Base-by-base conservation (phyloP, 371 early-diverging fungal species). In the Mucor mucedo region DNA sequence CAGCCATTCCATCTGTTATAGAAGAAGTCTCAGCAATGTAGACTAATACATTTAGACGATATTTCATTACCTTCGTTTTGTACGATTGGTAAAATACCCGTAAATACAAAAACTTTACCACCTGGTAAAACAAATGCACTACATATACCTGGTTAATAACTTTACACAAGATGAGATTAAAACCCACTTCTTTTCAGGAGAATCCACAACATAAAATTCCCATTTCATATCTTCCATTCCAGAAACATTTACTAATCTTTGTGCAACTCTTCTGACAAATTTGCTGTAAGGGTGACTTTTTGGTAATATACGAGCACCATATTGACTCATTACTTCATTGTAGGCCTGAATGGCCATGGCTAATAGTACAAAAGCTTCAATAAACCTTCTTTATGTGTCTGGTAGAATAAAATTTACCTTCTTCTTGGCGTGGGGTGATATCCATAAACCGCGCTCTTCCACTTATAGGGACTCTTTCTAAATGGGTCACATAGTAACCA, bases 81-180 rank as follows among this genome's bases (percentile, higher is more conserved):
- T 0, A 87, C 87, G 42, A 97, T 77, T 0, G 92, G 92, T 4
- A 98, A 75, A 30, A 98, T 88, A 5, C 85, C 85, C 21, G 94
- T 91, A 69, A 97, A 95, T 14, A 95, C 96, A 84, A 95, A 97
- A 0, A 96, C 90, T 71, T 95, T 95, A 35, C 95, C 94, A 48
- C 93, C 92, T 0, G 98, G 98, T 45, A 96, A 75, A 10, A 97
- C 97, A 75, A 97, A 95, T 1, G 98, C 98, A 73, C 82, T 82
- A 11, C n/a, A 7, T 27, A 41, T 5, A 3, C 55, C 61, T 8
- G 41, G 21, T 38, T 42, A 35, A 35, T 35, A 21, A 21, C 21
- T 21, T 21, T 21, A 21, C 21, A 21, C 21, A 21, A 21, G 21
- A 21, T 21, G 21, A 21, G 21, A 21, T 21, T 21, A 21, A 27